Base-by-base conservation (phyloP, 2,329 filamentous ascomycete species). In the Eutypella sp. region DNA sequence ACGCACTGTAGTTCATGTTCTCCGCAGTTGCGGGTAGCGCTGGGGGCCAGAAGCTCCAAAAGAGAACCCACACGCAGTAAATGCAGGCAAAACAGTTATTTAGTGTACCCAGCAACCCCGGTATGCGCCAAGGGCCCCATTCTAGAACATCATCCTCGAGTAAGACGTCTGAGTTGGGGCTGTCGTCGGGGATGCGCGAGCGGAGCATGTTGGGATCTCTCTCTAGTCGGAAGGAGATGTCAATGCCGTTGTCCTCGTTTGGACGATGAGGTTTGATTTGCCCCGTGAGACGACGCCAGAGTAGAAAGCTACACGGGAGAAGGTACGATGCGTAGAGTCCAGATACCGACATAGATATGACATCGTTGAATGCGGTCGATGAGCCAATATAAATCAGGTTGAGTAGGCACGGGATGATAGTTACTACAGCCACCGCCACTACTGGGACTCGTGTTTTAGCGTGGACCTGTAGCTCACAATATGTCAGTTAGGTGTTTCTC, bases 81-180 rank as follows among this genome's bases (percentile, higher is more conserved):
- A 49, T 2, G 40, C 52, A 54, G 19, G 50, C 46, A 25, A 45
- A 52, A 11, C 18, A 10, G 33, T 54, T 54, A 20, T 52, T 54
- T 2, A 49, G 0, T 6, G 34, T 44, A 16, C 52, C 52, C 6
- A 52, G 34, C 6, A 41, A 1, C 16, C 50, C 52, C 1, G 50
- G 49, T 7, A 54, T 18, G 6, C 42, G 46, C 48, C 48, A 50
- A 41, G 52, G 52, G 13, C 52, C 52, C 52, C 52, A 52, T 49
- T 46, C 42, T 15, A 54, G 25, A 13, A 29, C 15, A 22, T 42
- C 24, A 9, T 45, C 42, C 19, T 40, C 44, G 25, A 42, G n/a
- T 39, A 45, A 3, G 18, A 48, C 22, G 11, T 42, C 42, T 5
- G 46, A 39, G 33, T 42, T 39, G 33, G 33, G 23, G 16, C 42